Base-by-base conservation (phyloP, 2,329 filamentous ascomycete species). In the Cercospora nicotianae region DNA sequence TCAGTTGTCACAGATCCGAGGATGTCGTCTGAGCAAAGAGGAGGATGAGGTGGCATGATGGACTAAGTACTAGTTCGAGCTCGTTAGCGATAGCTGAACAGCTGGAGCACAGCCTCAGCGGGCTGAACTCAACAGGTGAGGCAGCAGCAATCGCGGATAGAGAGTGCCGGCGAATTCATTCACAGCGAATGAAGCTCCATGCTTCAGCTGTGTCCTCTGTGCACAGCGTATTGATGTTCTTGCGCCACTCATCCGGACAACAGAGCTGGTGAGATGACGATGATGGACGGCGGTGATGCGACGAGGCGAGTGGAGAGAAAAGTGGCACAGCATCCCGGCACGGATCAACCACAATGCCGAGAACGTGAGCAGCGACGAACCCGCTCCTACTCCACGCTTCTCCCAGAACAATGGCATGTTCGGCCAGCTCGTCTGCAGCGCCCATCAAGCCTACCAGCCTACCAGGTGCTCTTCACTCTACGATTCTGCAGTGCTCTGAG, bases 101-200 rank as follows among this genome's bases (percentile, higher is more conserved):
- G 53, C 58, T 61, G 55, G 55, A 68, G 62, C 69, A 71, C 68
- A 68, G 69, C 69, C 69, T 62, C 69, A 65, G 39, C 70, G 28
- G 61, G 86, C 74, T 83, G 87, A 45, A 81, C 87, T 73, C 90
- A 94, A 64, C 88, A 92, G 55, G 51, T 16, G 23, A 69, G 67
- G 69, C 69, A 67, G 65, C 69, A 69, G 65, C 33, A 57, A 36
- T 66, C 39, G 45, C 59, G 64, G 66, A 30, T 60, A 26, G 33
- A 51, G 3, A 20, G 18, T 59, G 60, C 64, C 61, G 60, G 13
- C 33, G 20, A 55, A 12, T 3, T 59, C 55, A 36, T 18, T 13
- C 31, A 20, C 55, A 59, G 31, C 55, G 55, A 36, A 31, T 18
- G 31, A 9, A 36, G 23, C 23, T 55, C 23, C 31, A 23, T 20